Percentiles rank a stretch among this genome's conserved stretches.
Evolutionary conservation across 1,139 yeast genomes (phyloP).

Genomic region (Hansenula lynferdii): DNA sequence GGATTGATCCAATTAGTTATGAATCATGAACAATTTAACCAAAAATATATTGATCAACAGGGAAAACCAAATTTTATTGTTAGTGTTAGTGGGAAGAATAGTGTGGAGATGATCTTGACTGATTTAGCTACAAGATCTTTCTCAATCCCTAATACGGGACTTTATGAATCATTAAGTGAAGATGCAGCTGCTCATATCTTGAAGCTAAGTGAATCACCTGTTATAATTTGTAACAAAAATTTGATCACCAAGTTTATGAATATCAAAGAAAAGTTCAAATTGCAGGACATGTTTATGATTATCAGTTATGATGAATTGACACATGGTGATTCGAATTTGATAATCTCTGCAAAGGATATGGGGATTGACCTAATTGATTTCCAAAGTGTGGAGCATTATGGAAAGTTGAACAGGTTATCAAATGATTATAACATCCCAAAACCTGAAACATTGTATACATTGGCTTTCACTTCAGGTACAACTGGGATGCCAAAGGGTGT

Average conservation of each 20-base stretch:
- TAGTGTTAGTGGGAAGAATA: slow-evolving; percentile 15
- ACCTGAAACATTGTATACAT: slow-evolving; percentile 39
- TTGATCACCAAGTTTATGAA: slow-evolving; percentile 26
- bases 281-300: slow-evolving; percentile 18
- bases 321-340: slow-evolving; percentile 11
- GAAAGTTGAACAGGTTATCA: slow-evolving; percentile 30
- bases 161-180: slow-evolving; percentile 36
- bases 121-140: slow-evolving; percentile 35
- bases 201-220: slow-evolving; percentile 31
- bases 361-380: slow-evolving; percentile 29
- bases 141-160: slow-evolving; percentile 35
- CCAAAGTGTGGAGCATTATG: slow-evolving; percentile 34
- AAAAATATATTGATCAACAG: slow-evolving; percentile 20
- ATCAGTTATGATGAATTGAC: slow-evolving; percentile 35
- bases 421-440: slow-evolving; percentile 32
- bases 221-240: slow-evolving; percentile 30
- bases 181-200: slow-evolving; percentile 33
- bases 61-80: slow-evolving; percentile 18
- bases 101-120: slow-evolving; percentile 22
- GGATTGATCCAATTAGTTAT: slow-evolving; percentile 41
- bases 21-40: slow-evolving; percentile 9
- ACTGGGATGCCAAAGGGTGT: slow-evolving; percentile 55
- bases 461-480: slow-evolving; percentile 52
- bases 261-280: slow-evolving; percentile 21
- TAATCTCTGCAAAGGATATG: slow-evolving; percentile 5